Evolutionary conservation across 176 grass and related monocot species (phyloP).

Genomic region (Oryza glumipatula): DNA sequence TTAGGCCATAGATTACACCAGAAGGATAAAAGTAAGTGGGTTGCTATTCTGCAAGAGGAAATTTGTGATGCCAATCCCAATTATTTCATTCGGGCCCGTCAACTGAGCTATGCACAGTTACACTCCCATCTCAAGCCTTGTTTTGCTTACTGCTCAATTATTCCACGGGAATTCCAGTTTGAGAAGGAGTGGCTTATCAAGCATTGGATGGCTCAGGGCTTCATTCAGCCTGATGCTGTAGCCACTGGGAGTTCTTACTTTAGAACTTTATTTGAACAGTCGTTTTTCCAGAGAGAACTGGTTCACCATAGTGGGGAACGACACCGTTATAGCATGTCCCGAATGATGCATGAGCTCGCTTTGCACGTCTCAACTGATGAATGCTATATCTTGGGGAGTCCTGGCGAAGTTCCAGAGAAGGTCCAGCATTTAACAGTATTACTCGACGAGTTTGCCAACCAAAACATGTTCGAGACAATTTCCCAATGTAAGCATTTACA

Average conservation of each 20-base stretch:
- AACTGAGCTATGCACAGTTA: conserved; percentile 43
- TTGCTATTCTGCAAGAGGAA: neutral
- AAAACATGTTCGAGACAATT: no score
- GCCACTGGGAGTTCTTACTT: conserved; percentile 26
- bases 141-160: conserved; percentile 54
- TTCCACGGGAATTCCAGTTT: conserved; percentile 35
- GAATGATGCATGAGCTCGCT: conserved; percentile 24
- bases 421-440: no score
- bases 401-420: no score
- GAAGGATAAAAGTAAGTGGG: conserved; percentile 38
- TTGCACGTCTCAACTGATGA: neutral
- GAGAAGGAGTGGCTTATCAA: conserved; percentile 52
- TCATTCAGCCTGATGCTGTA: neutral
- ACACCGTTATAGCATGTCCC: conserved; percentile 31
- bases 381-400: conserved; percentile 15
- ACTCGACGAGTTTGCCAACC: no score
- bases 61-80: neutral
- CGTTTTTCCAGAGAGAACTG: conserved; percentile 28
- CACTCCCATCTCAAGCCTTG: conserved; percentile 47
- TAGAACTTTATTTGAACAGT: conserved; percentile 22
- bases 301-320: neutral
- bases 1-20: no score
- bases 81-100: neutral
- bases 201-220: conserved; percentile 60
- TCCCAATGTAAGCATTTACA: no score